Conservation (phyloP, 2,329 filamentous ascomycete genomes). For the Aspergillus nomiae region DNA sequence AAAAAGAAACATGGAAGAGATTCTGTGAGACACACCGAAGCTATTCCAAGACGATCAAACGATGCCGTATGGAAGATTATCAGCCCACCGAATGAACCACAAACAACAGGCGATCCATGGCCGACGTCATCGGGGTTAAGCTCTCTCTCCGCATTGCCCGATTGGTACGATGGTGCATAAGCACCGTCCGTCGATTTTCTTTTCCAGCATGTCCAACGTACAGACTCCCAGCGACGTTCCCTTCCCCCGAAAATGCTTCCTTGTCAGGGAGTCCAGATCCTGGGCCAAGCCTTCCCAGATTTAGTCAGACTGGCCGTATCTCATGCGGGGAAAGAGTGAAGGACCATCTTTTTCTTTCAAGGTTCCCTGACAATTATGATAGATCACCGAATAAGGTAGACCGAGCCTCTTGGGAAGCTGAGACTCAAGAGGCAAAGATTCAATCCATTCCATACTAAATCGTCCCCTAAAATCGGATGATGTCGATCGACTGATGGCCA, state of each 20-base stretch:
- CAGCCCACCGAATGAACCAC: background rate
- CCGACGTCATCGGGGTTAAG: background rate
- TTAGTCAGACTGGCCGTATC: background rate
- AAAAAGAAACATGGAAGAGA: too few relatives aligned
- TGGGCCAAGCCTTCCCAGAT: background rate
- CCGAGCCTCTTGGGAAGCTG: too few relatives aligned
- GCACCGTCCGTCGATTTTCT: background rate
- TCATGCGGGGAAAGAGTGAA: background rate
- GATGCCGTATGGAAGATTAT: background rate
- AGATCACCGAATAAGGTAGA: background rate
- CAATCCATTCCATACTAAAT: background rate
- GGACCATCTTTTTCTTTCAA: background rate
- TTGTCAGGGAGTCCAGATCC: background rate
- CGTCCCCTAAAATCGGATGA: background rate
- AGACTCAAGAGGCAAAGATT: background rate
- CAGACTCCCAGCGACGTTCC: background rate
- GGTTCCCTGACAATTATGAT: background rate
- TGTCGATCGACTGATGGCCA: background rate
- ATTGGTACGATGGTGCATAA: background rate
- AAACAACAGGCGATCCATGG: background rate
- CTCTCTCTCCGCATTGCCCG: background rate
- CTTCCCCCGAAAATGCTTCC: background rate
- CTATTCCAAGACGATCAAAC: constrained; percentile 1
- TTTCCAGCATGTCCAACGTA: too few relatives aligned
- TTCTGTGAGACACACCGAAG: background rate